Conservation (phyloP, 805 yeast genomes). For the Starmerella floricola region DNA sequence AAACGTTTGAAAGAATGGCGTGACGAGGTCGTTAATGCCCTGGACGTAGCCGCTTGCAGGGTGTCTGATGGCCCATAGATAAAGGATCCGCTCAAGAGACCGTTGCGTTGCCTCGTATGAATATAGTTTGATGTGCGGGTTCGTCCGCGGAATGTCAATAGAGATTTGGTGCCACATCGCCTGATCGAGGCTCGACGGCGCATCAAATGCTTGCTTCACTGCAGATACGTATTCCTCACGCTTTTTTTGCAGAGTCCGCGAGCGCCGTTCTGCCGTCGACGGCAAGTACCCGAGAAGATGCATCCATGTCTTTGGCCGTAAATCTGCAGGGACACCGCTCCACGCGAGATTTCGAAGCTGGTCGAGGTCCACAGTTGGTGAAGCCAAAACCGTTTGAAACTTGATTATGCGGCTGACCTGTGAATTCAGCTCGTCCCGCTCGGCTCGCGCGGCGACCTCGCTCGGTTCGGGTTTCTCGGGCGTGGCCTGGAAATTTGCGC, state of each 20-base stretch:
- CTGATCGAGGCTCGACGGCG: conserved; percentile 44
- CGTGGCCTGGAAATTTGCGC: conserved; percentile 6
- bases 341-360: conserved; percentile 73
- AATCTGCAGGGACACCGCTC: conserved; percentile 81
- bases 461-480: conserved; percentile 17
- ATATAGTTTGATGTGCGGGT: conserved; percentile 70
- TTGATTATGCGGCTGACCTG: conserved; percentile 49
- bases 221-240: conserved; percentile 78
- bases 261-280: conserved; percentile 65
- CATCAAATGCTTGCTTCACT: conserved; percentile 47
- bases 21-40: conserved; percentile 87
- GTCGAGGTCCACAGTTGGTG: conserved; percentile 46
- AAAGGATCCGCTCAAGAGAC: conserved; percentile 67
- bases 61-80: conserved; percentile 91
- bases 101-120: conserved; percentile 57
- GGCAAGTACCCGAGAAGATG: conserved; percentile 81
- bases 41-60: conserved; percentile 98
- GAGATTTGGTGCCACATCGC: conserved; percentile 90
- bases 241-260: conserved; percentile 56
- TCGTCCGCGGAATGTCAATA: conserved; percentile 89
- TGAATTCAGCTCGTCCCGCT: conserved; percentile 46
- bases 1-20: conserved; percentile 86
- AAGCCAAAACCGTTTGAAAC: conserved; percentile 50
- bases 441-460: conserved; percentile 33
- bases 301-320: conserved; percentile 83